A percentile compares a stretch with the other conserved stretches of the same genome.
These are phyloP conservation scores for Aspergillus hortae DNA, from an alignment of 2,329 filamentous ascomycete species.

Conservation along the genomic window DNA sequence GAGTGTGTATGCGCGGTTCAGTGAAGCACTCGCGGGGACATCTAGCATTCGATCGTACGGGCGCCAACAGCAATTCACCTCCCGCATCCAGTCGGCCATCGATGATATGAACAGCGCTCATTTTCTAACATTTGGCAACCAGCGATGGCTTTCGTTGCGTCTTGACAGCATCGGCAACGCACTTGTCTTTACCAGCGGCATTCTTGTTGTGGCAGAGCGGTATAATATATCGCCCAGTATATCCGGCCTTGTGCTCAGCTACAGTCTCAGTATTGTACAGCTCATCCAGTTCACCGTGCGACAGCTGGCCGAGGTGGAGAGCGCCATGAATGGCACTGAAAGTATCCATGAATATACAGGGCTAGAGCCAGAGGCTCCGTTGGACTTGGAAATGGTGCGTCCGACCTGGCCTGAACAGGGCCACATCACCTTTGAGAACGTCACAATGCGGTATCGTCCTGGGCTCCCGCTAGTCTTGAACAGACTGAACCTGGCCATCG, in stretches of 20 bases:
- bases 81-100: conserved; percentile 66
- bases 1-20: conserved; percentile 83
- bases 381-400: conserved; percentile 69
- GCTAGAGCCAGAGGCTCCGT: conserved; percentile 83
- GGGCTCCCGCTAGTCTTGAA: conserved; percentile 70
- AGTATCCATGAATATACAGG: conserved; percentile 83
- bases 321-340: conserved; percentile 96
- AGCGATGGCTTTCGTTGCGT: conserved; percentile 84
- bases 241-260: conserved; percentile 82
- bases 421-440: conserved; percentile 71
- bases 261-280: conserved; percentile 71
- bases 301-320: conserved; percentile 92
- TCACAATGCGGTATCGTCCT: conserved; percentile 75
- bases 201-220: conserved; percentile 86
- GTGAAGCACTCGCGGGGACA: conserved; percentile 75
- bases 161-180: conserved; percentile 80
- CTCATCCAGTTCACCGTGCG: conserved; percentile 92
- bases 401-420: conserved; percentile 81
- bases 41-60: conserved; percentile 88
- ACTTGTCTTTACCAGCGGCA: conserved; percentile 82
- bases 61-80: conserved; percentile 69
- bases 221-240: conserved; percentile 83
- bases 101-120: conserved; percentile 94
- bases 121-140: conserved; percentile 91
- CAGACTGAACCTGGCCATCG: conserved; percentile 53